Conservation (phyloP, 495 filamentous ascomycete species). For the Hypoxylon lenormandii region DNA sequence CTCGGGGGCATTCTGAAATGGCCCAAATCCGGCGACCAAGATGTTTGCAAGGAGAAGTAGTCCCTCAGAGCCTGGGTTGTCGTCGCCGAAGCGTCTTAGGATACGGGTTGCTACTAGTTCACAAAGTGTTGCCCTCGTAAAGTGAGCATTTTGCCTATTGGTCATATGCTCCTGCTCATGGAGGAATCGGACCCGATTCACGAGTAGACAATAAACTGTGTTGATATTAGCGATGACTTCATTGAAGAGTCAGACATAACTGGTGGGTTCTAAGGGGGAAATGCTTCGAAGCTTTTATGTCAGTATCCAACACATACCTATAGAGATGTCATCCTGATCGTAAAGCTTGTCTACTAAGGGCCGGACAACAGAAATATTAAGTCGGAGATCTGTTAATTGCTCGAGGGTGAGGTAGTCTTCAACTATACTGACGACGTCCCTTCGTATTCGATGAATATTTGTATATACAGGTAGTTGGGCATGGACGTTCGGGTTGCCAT, state of each 20-base stretch:
- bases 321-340: conserved; percentile 74
- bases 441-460: conserved; percentile 65
- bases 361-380: conserved; percentile 76
- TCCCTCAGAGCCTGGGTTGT: conserved; percentile 70
- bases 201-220: conserved; percentile 72
- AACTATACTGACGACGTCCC: conserved; percentile 64
- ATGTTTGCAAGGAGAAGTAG: conserved; percentile 76
- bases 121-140: conserved; percentile 73
- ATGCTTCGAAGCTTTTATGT: background rate
- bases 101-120: conserved; percentile 75
- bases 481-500: conserved; percentile 51
- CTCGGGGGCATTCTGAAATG: conserved; percentile 74
- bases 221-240: conserved; percentile 11
- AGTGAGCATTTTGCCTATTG: conserved; percentile 76
- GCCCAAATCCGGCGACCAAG: conserved; percentile 78
- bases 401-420: conserved; percentile 70
- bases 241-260: background rate
- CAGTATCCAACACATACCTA: conserved; percentile 56
- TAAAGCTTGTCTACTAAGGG: conserved; percentile 78
- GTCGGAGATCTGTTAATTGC: conserved; percentile 73
- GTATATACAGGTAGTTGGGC: conserved; percentile 65
- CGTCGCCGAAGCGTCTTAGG: conserved; percentile 74
- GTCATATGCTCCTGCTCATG: conserved; percentile 72
- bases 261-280: background rate
- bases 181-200: conserved; percentile 76